Percentiles rank a stretch among this genome's conserved stretches.
Conservation (phyloP, 768 basidiomycete genomes). For the Tephrocybe sp. region DNA sequence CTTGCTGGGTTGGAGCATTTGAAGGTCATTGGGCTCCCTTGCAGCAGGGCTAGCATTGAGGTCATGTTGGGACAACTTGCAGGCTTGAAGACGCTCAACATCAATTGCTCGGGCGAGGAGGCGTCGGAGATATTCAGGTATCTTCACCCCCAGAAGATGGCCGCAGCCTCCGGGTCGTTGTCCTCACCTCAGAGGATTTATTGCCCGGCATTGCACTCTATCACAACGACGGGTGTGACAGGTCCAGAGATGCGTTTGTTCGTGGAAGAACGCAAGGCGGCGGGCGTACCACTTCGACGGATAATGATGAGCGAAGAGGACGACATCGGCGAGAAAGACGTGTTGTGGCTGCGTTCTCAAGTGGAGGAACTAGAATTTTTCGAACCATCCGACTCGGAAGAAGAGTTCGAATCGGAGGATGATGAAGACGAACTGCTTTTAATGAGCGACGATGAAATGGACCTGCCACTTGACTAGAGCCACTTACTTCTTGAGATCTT, state of each 20-base stretch:
- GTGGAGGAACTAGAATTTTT: conserved; percentile 53
- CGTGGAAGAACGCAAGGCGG: conserved; percentile 37
- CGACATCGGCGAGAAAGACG: conserved; percentile 37
- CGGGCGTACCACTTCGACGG: conserved; percentile 44
- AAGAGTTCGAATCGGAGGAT: conserved; percentile 30
- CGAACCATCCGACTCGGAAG: conserved; percentile 53
- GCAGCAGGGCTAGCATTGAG: conserved; percentile 29
- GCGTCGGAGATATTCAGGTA: conserved; percentile 28
- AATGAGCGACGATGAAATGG: background rate
- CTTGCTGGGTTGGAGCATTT: conserved; percentile 49
- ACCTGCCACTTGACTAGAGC: too few relatives aligned
- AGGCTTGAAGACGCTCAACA: conserved; percentile 41
- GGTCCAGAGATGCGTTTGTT: conserved; percentile 42
- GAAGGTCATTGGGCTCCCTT: conserved; percentile 51
- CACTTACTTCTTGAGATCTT: too few relatives aligned
- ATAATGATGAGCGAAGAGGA: conserved; percentile 48
- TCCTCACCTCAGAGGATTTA: conserved; percentile 24
- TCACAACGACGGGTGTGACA: conserved; percentile 44
- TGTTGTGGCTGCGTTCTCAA: conserved; percentile 50
- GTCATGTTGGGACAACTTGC: conserved; percentile 45
- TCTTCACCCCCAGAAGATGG: conserved; percentile 14
- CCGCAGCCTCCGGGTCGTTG: conserved; percentile 4
- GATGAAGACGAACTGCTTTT: background rate
- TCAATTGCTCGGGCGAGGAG: conserved; percentile 31
- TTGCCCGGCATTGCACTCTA: conserved; percentile 50